These are phyloP conservation scores for Coffea canephora DNA, from an alignment of 257 asterid species.

Conservation along the genomic window DNA sequence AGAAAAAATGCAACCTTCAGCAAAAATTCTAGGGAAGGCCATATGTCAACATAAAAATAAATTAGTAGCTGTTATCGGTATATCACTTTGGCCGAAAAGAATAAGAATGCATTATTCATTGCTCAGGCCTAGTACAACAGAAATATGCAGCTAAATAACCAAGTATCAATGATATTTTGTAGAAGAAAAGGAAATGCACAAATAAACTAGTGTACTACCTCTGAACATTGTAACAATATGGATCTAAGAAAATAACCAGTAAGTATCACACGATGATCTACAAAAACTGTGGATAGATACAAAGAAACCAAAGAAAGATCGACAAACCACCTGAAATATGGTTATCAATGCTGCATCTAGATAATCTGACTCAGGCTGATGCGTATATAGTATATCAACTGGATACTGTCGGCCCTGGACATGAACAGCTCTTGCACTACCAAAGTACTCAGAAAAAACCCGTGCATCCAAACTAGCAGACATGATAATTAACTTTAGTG, in stretches of 20 bases:
- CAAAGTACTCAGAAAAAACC: too few species aligned
- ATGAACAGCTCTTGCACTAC: too few species aligned
- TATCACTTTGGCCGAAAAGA: conserved; percentile 1
- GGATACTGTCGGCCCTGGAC: too few species aligned
- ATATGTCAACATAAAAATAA: background rate
- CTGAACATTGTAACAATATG: background rate
- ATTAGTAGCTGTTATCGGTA: background rate
- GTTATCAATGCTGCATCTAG: too few species aligned
- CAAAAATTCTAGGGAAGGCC: conserved; percentile 5
- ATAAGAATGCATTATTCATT: background rate
- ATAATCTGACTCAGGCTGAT: too few species aligned
- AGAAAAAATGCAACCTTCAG: conserved; percentile 6
- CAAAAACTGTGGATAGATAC: background rate
- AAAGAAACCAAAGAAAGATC: too few species aligned
- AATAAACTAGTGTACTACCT: background rate
- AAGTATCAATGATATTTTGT: background rate
- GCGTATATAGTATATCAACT: too few species aligned
- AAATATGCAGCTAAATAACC: background rate
- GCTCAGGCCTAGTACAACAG: background rate
- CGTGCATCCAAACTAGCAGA: conserved; percentile 98
- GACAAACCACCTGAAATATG: too few species aligned
- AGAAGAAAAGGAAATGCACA: background rate
- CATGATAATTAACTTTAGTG: conserved; percentile 83
- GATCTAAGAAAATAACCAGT: background rate
- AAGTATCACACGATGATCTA: background rate